These are phyloP conservation scores for Kluyveromyces marxianus DNA, from an alignment of 1,139 yeast species.

Conservation along the genomic window DNA sequence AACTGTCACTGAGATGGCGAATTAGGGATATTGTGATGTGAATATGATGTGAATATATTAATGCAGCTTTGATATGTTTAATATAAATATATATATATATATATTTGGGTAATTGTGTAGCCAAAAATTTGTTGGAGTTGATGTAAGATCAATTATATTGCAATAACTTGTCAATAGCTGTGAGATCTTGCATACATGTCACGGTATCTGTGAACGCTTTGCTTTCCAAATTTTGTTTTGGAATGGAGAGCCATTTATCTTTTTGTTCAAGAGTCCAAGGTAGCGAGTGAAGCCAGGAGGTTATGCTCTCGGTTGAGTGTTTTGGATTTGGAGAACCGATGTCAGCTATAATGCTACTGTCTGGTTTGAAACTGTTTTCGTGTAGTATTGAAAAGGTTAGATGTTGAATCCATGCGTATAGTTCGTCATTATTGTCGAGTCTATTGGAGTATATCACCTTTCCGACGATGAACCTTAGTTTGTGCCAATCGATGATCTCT, in stretches of 20 bases:
- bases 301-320: background rate
- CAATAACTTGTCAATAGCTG: background rate
- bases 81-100: no score
- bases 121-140: no score
- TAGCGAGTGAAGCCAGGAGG: constrained; percentile 1
- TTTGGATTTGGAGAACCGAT: background rate
- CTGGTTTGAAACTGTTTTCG: background rate
- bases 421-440: constrained; percentile 36
- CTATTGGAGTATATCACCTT: constrained; percentile 70
- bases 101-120: no score
- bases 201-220: background rate
- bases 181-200: background rate
- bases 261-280: constrained; percentile 4
- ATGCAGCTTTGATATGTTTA: no score
- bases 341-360: background rate
- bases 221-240: background rate
- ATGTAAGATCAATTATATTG: no score
- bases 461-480: constrained; percentile 43
- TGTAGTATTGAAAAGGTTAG: background rate
- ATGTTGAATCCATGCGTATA: background rate
- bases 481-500: constrained; percentile 38
- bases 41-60: no score
- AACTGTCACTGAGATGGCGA: no score
- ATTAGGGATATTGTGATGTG: no score
- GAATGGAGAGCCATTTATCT: constrained; percentile 1